phyloP scores from a whole-genome alignment of 2,329 filamentous ascomycete species.

The Reticulascus tulasneorum region DNA sequence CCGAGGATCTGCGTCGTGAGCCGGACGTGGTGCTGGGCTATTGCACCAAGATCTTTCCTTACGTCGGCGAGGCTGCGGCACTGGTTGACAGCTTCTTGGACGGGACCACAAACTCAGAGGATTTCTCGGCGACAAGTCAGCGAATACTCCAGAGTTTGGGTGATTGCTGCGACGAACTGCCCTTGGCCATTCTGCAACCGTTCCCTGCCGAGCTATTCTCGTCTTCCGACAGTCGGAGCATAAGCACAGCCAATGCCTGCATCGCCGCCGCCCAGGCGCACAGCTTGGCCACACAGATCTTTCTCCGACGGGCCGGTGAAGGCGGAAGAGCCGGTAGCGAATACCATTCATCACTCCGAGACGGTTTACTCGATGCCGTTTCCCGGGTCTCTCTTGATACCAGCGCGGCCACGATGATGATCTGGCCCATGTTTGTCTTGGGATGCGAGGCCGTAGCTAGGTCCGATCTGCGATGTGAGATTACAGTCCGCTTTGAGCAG shows the following conservation, averaged over 20 bases:
- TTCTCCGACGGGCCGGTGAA: constrained; percentile 4
- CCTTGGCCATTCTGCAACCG: neutral
- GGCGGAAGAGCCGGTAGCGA: too few relatives aligned
- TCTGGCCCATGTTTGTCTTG: constrained; percentile 9
- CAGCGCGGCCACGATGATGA: constrained; percentile 7
- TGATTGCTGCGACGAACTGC: neutral
- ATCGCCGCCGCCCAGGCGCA: constrained; percentile 4
- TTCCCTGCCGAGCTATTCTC: neutral
- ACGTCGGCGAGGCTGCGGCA: constrained; percentile 1
- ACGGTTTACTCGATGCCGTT: constrained; percentile 1
- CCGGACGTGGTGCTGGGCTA: constrained; percentile 10
- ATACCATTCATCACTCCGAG: neutral
- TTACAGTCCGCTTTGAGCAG: neutral
- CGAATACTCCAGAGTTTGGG: constrained; percentile 1
- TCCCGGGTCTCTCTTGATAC: constrained; percentile 2
- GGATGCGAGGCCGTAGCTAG: constrained; percentile 5
- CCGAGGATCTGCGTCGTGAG: neutral
- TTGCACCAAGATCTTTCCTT: constrained; percentile 1
- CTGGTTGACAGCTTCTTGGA: constrained; percentile 5
- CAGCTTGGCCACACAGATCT: constrained; percentile 7
- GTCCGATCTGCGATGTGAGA: neutral
- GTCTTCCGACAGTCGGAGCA: neutral
- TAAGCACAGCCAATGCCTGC: constrained; percentile 4
- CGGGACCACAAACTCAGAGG: neutral
- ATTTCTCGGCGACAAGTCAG: neutral